A percentile compares a stretch with the other conserved stretches of the same genome.
Evolutionary conservation across 805 yeast species (phyloP).

Genomic region (Teunomyces kruisii): DNA sequence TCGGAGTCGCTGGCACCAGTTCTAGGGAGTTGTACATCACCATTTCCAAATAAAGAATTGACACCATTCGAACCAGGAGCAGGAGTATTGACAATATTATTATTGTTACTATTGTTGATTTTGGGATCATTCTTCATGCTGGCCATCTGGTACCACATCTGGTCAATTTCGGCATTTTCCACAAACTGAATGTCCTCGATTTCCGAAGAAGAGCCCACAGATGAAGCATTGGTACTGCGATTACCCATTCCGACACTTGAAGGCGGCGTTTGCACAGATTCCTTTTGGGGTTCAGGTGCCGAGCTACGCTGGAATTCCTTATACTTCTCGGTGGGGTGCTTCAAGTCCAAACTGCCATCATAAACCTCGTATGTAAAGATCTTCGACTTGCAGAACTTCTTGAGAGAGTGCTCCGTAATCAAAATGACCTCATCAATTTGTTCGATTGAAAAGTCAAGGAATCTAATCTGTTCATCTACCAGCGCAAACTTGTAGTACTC

Average conservation of each 20-base stretch:
- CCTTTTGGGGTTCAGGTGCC: not conserved
- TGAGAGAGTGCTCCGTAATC: constrained; percentile 25
- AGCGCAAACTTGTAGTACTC: constrained; percentile 19
- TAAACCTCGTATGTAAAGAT: constrained; percentile 4
- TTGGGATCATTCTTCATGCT: constrained; percentile 19
- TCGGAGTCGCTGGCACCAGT: not conserved
- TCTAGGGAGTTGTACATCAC: not conserved
- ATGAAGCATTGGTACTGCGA: constrained; percentile 1
- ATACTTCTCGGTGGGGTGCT: not conserved
- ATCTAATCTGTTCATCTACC: constrained; percentile 6
- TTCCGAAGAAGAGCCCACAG: constrained; percentile 9
- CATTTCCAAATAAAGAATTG: not conserved
- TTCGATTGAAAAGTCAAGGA: constrained; percentile 13
- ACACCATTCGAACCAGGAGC: not conserved
- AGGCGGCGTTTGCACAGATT: not conserved
- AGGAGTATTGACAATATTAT: not conserved
- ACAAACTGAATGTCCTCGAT: constrained; percentile 16
- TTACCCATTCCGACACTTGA: not conserved
- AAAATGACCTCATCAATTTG: constrained; percentile 29
- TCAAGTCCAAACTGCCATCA: constrained; percentile 5
- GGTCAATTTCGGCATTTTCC: constrained; percentile 33
- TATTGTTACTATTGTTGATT: not conserved
- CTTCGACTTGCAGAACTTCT: constrained; percentile 19
- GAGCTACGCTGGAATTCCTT: not conserved
- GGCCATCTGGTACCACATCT: constrained; percentile 35